These are phyloP conservation scores for Tuber aestivum DNA, from an alignment of 495 filamentous ascomycete species.

Conservation along the genomic window DNA sequence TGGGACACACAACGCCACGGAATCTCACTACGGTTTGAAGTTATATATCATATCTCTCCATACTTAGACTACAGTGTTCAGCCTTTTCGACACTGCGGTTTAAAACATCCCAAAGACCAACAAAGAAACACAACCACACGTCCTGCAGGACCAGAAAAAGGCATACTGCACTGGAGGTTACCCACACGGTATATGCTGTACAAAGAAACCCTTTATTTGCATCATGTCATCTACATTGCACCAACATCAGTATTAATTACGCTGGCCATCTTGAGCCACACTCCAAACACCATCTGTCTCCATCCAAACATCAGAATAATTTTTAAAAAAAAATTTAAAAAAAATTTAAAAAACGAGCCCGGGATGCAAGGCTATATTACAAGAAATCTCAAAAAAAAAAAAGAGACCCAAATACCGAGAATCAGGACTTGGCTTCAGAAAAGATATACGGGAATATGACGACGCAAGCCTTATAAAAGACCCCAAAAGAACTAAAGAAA, in stretches of 20 bases:
- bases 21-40: background rate
- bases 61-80: background rate
- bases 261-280: background rate
- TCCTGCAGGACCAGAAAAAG: background rate
- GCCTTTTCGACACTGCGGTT: background rate
- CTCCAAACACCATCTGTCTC: background rate
- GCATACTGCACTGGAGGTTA: background rate
- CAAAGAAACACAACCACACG: background rate
- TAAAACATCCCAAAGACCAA: background rate
- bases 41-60: background rate
- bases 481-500: slow-evolving; percentile 55
- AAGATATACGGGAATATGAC: slow-evolving; percentile 84
- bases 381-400: background rate
- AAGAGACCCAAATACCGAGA: background rate
- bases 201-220: background rate
- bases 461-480: slow-evolving; percentile 81
- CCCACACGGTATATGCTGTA: background rate
- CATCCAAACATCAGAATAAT: background rate
- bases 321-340: background rate
- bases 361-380: background rate
- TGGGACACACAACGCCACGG: background rate
- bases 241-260: background rate
- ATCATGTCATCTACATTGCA: background rate
- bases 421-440: slow-evolving; percentile 49
- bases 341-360: background rate